Percentiles rank a stretch among this genome's conserved stretches.
These are phyloP conservation scores for Globisporangium paddicum DNA, from an alignment of 352 stramenopile genomes.

Conservation along the genomic window DNA sequence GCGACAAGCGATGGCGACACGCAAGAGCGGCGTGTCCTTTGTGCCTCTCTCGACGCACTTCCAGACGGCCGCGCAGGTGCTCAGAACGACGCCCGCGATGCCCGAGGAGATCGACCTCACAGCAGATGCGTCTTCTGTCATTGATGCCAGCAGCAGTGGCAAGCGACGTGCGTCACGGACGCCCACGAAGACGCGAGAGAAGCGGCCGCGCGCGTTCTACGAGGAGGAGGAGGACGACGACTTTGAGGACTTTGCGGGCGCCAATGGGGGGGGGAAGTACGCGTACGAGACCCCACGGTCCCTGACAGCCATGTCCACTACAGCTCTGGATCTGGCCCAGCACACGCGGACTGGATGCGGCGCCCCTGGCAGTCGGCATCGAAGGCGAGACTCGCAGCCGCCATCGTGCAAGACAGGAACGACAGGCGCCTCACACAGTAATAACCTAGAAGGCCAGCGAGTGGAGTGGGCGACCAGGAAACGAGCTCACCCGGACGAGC, in stretches of 20 bases:
- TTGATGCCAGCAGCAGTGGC: not conserved
- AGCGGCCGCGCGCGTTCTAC: conserved; percentile 32
- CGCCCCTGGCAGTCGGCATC: conserved; percentile 12
- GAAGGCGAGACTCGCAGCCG: not conserved
- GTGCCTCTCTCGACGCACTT: conserved; percentile 59
- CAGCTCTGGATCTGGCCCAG: conserved; percentile 43
- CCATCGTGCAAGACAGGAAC: not conserved
- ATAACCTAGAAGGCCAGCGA: not conserved
- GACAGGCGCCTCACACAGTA: not conserved
- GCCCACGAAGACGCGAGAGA: not conserved
- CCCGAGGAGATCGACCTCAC: conserved; percentile 49
- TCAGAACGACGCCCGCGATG: conserved; percentile 6
- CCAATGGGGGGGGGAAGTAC: not conserved
- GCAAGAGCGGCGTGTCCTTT: conserved; percentile 21
- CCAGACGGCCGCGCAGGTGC: conserved; percentile 22
- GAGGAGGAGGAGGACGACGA: conserved; percentile 44
- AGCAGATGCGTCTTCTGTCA: not conserved
- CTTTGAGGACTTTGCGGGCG: conserved; percentile 10
- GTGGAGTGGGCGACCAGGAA: conserved; percentile 7
- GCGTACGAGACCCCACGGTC: not conserved
- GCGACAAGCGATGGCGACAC: conserved; percentile 2
- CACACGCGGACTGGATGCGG: conserved; percentile 14
- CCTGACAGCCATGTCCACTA: conserved; percentile 23
- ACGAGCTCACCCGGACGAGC: not conserved
- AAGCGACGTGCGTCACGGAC: not conserved